Evolutionary conservation across 106 monocot species (phyloP).

Genomic region (Dendrobium catenatum): DNA sequence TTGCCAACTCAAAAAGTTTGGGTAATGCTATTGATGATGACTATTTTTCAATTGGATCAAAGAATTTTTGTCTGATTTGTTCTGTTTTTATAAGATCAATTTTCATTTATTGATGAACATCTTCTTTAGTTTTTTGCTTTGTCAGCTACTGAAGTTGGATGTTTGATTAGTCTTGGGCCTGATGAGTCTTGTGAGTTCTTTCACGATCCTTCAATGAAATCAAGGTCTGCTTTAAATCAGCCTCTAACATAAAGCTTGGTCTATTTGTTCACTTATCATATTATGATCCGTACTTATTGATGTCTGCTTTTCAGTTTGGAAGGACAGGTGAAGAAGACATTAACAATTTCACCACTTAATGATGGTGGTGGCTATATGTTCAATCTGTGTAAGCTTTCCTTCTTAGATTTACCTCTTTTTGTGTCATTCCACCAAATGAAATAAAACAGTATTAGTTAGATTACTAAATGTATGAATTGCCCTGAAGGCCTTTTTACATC

Average conservation of each 20-base stretch:
- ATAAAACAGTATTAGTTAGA: no score
- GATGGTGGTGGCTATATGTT: slow-evolving; percentile 46
- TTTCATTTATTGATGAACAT: slow-evolving; percentile 2
- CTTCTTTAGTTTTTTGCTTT: slow-evolving; percentile 61
- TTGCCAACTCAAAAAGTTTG: neutral
- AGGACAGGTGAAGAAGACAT: slow-evolving; percentile 61
- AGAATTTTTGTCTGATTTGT: neutral
- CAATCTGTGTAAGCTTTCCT: slow-evolving; percentile 36
- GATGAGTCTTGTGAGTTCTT: slow-evolving; percentile 82
- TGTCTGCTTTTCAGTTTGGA: slow-evolving; percentile 29
- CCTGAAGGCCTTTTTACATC: no score
- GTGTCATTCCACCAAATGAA: no score
- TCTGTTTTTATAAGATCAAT: neutral
- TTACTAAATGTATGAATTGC: no score
- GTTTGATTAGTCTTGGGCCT: slow-evolving; percentile 64
- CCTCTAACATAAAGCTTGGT: neutral
- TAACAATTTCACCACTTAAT: slow-evolving; percentile 31
- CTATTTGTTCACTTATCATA: neutral
- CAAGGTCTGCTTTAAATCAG: slow-evolving; percentile 39
- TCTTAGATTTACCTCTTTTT: neutral
- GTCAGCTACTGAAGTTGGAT: slow-evolving; percentile 77
- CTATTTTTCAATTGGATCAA: neutral
- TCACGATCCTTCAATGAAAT: slow-evolving; percentile 87
- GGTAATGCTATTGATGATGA: neutral
- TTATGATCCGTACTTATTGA: neutral